Percentiles rank a stretch among this genome's conserved stretches.
Conservation (phyloP, 179 eudicot genomes). For the Spinacia oleracea region DNA sequence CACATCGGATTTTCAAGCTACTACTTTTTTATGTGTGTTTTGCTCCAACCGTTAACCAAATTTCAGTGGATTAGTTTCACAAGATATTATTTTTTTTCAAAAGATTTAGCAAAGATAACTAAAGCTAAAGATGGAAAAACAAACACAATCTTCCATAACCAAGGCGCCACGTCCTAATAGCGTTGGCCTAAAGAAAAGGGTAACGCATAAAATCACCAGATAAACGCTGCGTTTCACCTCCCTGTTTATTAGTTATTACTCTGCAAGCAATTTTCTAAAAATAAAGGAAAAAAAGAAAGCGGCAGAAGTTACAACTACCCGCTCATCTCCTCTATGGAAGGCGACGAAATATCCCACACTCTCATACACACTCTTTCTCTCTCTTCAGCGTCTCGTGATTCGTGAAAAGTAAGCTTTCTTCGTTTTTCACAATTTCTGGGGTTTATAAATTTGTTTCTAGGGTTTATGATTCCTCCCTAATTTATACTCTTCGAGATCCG, state of each 20-base stretch:
- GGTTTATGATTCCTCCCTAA: neutral
- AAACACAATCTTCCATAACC: neutral
- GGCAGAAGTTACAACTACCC: conserved; percentile 32
- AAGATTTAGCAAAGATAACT: no score
- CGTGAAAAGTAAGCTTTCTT: conserved; percentile 9
- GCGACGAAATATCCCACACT: conserved; percentile 26
- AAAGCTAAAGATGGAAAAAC: neutral
- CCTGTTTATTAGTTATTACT: neutral
- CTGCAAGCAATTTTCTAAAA: neutral
- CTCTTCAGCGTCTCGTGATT: neutral
- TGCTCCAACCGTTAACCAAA: no score
- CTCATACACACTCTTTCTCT: conserved; percentile 20
- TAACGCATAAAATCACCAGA: neutral
- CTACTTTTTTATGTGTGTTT: no score
- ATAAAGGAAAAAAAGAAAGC: neutral
- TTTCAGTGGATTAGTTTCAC: no score
- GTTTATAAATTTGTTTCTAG: neutral
- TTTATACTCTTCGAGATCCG: neutral
- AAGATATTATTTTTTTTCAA: no score
- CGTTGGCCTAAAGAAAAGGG: conserved; percentile 14
- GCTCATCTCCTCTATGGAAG: conserved; percentile 24
- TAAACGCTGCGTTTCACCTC: neutral
- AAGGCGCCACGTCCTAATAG: conserved; percentile 3
- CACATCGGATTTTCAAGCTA: no score
- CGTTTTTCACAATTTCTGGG: neutral